Base-by-base conservation (phyloP, 805 yeast species). In the Tetrapisispora phaffii region DNA sequence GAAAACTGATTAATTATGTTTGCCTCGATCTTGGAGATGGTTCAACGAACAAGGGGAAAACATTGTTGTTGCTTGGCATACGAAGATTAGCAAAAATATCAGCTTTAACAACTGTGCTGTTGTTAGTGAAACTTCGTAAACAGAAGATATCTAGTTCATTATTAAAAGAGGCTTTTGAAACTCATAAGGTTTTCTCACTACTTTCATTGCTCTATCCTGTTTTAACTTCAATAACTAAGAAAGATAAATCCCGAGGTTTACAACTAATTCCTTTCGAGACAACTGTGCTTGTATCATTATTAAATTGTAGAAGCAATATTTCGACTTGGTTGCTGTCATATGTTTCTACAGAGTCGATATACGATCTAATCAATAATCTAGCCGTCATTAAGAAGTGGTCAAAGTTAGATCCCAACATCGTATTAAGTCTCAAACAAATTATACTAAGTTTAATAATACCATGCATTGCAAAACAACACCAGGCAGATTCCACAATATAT, bases 121-220 rank as follows among this genome's bases (percentile, higher is more conserved):
- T 41, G 26, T 10, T 33, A 17, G 22, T 41, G 31, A 41, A 33
- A 19, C 24, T 33, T 17, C 29, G 37, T 17, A 40, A 41, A 19
- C n/a, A 38, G 17, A 38, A 26, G 17, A 16, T 38, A 10, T 10
- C 23, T 9, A 7, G 8, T 16, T 2, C 6, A 12, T 8, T 38
- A 4, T 95, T 59, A 63, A 78, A 16, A 76, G 67, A 41, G 48
- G 7, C 7, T 9, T 15, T 39, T 3, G 20, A 31, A 9, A 39
- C 20, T n/a, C 20, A 13, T 15, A 16, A 16, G 12, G 9, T 34
- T 12, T 3, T 29, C 20, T 33, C 13, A 2, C 7, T 39, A 5
- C 21, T 39, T 5, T 39, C 41, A 4, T 29, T 28, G 2, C 1
- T 17, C 5, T 39, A 29, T 20, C 41, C 41, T 13, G 15, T 19